Base-by-base conservation (phyloP, 805 yeast genomes). In the Tetrapisispora fleetii region DNA sequence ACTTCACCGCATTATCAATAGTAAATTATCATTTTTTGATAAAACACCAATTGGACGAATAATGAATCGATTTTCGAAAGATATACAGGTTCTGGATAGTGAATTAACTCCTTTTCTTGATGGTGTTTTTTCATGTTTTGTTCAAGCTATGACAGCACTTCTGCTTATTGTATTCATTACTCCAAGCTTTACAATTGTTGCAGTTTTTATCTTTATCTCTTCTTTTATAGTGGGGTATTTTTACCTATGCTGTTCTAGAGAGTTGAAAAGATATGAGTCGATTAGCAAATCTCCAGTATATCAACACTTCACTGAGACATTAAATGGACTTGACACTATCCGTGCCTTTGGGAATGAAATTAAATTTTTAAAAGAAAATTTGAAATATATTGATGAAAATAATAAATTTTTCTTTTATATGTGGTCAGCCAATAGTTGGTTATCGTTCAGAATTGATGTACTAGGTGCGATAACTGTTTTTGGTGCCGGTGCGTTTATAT, bases 371-470 rank as follows among this genome's bases (percentile, higher is more conserved):
- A 76, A 76, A 57, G 88, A 86, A 63, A 91, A 91, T 65, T 69
- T 90, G 71, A 72, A 71, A 53, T 81, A 81, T 49, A 83, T 93
- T 51, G 97, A 93, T 66, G 74, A 76, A 46, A 90, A 89, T 67
- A 90, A 87, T 65, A 77, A 85, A 54, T 96, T 98, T 10, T 91
- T 90, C 72, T 88, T 88, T 68, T 90, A 87, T 67, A 76, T 91
- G 67, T 93, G 98, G 97, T 85, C 88, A 40, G 81, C 93, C 37
- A 93, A 91, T 67, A 78, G 98, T 69, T 91, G 99, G 99, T 75
- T 91, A 58, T 75, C 95, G n/a, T 79, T 83, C 61, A 80, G 98
- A 67, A 80, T 87, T 49, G 95, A 88, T 63, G 63, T 81, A 41
- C 81, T 89, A 51, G 96, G 98, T 54, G 83, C 95, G 0, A 65